Evolutionary conservation across 805 yeast genomes (phyloP), one percentile per base, ranked within the genome.

Genomic region (Ogataea degrootiae): DNA sequence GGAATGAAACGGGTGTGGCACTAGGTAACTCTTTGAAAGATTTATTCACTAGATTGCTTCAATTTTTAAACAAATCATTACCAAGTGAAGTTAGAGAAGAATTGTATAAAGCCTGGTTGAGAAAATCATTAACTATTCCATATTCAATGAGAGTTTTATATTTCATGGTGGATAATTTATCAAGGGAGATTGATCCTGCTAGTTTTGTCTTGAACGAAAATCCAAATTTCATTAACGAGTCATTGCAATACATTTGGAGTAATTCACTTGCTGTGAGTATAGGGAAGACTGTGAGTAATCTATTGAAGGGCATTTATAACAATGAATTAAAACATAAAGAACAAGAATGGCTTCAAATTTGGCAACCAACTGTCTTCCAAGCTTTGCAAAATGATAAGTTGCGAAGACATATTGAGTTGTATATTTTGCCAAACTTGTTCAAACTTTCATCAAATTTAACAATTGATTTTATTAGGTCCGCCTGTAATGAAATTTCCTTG

Each of bases 1-100:
- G 90, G 82, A 80, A 79, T 45, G 87, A 83, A 43, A 76, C 87
- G 1, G 82, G 85, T 5, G 80, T 86, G 2, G 82, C 95, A 0
- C 62, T 87, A 26, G 80, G 84, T 6, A 87, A 85, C 58, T 83
- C 95, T 0, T 62, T 87, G 44, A 76, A 72, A 46, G 86, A 80
- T 33, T 58, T 89, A 41, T 75, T 88, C 42, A 45, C 62, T 2
- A 87, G 83, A 54, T 58, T 83, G 43, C 61, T 83, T 11, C 51
- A 56, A 2, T 68, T 80, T 21, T 66, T 40, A 54, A 58, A 38
- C 44, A 54, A 12, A 44, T 39, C 44, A 1, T 26, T 47, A 36
- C 39, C 44, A 31, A 9, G 38, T 7, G 54, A 48, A 17, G 39
- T 39, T 0, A 52, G 59, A 16, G 53, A 60, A 37, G 39, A 48